Base-by-base conservation (phyloP, 768 basidiomycete species). In the Macrolepiota fuliginosa region DNA sequence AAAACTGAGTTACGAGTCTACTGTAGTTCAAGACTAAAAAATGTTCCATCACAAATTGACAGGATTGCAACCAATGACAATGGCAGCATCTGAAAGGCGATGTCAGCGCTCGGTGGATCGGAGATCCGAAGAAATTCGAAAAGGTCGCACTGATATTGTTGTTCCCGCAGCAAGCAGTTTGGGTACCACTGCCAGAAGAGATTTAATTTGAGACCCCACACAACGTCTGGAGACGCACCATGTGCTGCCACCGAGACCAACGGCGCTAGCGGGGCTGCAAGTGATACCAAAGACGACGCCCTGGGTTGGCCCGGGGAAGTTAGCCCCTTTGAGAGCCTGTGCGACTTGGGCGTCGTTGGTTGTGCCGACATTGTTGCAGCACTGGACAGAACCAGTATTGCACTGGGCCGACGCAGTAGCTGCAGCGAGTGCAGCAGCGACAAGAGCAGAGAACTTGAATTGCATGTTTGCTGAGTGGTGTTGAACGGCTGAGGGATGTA, bases 271-370 rank as follows among this genome's bases (percentile, higher is more conserved):
- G 27, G 73, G 70, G 58, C 37, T 66, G 64, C 72, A 74, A 27
- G 67, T 67, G 47, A 62, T 19, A 71, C 72, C 73, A 36, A 74
- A 65, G 1, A 60, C 65, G 46, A 56, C 69, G 52, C 61, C 72
- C 56, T 71, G 57, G 51, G 67, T 66, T 11, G 62, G 54, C 11
- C 67, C 66, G 37, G 63, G 55, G 54, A 70, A 13, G 7, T 22
- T 22, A 13, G 19, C 17, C 17, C 45, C 9, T 0, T 46, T 46
- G 45, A 46, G 45, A n/a, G 19, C 17, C 2, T 13, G 12, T 22
- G 17, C 45, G 19, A 46, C 9, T 13, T 0, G 0, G 17, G 45
- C 9, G 2, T 22, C 19, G 9, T 7, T 9, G 19, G 17, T 22
- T n/a, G 29, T 22, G 17, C 37, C 37, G 11, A 24, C 35, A 15